These are phyloP conservation scores for Scalesia atractyloides DNA, from an alignment of 129 eudicot species.

Conservation along the genomic window DNA sequence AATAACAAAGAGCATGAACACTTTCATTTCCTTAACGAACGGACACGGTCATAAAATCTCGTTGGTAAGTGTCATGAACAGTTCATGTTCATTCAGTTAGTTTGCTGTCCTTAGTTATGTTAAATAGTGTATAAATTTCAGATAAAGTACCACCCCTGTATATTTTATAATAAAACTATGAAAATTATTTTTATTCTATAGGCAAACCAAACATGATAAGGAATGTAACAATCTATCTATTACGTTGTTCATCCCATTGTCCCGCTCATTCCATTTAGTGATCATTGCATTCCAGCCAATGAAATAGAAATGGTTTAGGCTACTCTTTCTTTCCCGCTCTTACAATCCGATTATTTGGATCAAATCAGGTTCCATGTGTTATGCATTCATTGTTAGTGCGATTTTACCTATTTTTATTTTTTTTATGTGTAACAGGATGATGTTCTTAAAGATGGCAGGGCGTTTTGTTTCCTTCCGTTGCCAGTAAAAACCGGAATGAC, in stretches of 20 bases:
- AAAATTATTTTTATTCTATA: not conserved
- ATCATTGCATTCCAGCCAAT: slow-evolving; percentile 9
- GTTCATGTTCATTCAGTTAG: too few relatives aligned
- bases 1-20: too few relatives aligned
- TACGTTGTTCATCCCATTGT: slow-evolving; percentile 1
- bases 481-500: slow-evolving; percentile 90
- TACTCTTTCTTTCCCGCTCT: not conserved
- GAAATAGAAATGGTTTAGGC: slow-evolving; percentile 8
- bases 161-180: too few relatives aligned
- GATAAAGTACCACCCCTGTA: not conserved
- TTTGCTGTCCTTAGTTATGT: not conserved
- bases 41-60: too few relatives aligned
- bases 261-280: not conserved
- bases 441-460: slow-evolving; percentile 69
- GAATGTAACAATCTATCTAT: slow-evolving; percentile 3
- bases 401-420: slow-evolving; percentile 15
- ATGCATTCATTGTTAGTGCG: not conserved
- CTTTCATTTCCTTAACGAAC: too few relatives aligned
- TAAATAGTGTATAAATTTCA: slow-evolving; percentile 1
- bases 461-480: slow-evolving; percentile 97
- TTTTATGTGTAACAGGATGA: slow-evolving; percentile 55
- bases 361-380: not conserved
- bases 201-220: slow-evolving; percentile 1
- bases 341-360: not conserved
- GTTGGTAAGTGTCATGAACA: too few relatives aligned